phyloP scores from a whole-genome alignment of 2,329 filamentous ascomycete genomes.

The Aspergillus udagawae region DNA sequence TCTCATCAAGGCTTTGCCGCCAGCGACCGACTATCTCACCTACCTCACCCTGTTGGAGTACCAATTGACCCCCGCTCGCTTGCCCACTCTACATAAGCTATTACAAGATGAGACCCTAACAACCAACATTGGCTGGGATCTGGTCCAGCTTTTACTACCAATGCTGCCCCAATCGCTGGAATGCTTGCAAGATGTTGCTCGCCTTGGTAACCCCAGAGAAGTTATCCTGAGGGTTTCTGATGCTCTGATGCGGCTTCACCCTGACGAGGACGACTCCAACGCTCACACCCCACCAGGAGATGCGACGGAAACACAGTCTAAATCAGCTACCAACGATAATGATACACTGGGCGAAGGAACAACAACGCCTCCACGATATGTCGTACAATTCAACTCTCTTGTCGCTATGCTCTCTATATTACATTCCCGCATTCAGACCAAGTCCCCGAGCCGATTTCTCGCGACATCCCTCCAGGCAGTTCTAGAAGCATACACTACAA shows the following conservation, averaged over 20 bases:
- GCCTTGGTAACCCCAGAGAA: constrained; percentile 60
- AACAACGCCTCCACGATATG: constrained; percentile 21
- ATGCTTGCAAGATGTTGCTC: constrained; percentile 59
- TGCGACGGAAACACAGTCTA: neutral
- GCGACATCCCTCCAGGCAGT: constrained; percentile 61
- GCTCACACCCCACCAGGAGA: neutral
- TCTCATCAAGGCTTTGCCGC: constrained; percentile 56
- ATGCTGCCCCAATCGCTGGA: constrained; percentile 55
- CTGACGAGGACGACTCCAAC: constrained; percentile 29
- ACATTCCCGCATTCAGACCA: constrained; percentile 60
- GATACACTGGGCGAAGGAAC: constrained; percentile 7
- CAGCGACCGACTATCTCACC: constrained; percentile 61
- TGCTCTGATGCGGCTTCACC: constrained; percentile 54
- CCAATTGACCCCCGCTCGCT: constrained; percentile 55
- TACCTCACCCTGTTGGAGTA: constrained; percentile 64
- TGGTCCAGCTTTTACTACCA: constrained; percentile 59
- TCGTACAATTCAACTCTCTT: constrained; percentile 41
- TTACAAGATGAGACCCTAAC: constrained; percentile 60
- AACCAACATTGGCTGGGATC: constrained; percentile 63
- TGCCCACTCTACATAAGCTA: constrained; percentile 55
- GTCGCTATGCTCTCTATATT: constrained; percentile 53
- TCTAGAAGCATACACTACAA: constrained; percentile 55
- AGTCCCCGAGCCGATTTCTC: constrained; percentile 61
- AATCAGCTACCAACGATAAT: constrained; percentile 18
- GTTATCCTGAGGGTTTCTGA: constrained; percentile 63